Base-by-base conservation (phyloP, 345 rosid species). In the Boechera divaricarpa region DNA sequence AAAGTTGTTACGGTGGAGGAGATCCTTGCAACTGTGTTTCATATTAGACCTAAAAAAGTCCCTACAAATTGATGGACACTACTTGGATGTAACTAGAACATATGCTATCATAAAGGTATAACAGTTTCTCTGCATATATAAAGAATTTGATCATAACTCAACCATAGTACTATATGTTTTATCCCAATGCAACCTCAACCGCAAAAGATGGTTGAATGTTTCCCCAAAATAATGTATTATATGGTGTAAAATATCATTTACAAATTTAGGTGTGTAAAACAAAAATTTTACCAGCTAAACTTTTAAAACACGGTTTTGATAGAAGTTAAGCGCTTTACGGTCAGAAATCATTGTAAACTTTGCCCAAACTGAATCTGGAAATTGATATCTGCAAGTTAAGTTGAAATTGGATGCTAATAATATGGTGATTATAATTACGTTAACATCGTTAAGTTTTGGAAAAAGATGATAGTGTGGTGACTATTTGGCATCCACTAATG, bases 11-110 rank as follows among this genome's bases (percentile, higher is more conserved):
- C 21, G 7, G 44, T 73, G 62, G 69, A 10, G 52, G 42, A 52
- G 76, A 39, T 26, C 36, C 44, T 29, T 63, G 62, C 63, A 63
- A 26, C 32, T 24, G 26, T 62, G 24, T 28, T 61, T 53, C 6
- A 51, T 31, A 39, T n/a, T 52, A 16, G 61, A 16, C 41, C 16
- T 47, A 51, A 49, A 38, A 21, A 13, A 2, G 15, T 28, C 33
- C 28, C 28, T 60, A 72, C 11, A 7, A 49, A 52, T 31, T 16
- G 24, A 39, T 63, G 62, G 54, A 3, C 45, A 32, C 32, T 59
- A 47, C 5, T 45, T 4, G 32, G 65, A 44, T 32, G 57, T 58
- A 58, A 44, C 16, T 26, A 26, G 36, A 68, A 21, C 44, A 31
- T 57, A 56, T 10, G 24, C 15, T 44, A 44, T 44, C 55, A 11